A percentile compares a stretch with the other conserved stretches of the same genome.
phyloP scores from a whole-genome alignment of 257 asterid species.

The Solanum ossicruentum region DNA sequence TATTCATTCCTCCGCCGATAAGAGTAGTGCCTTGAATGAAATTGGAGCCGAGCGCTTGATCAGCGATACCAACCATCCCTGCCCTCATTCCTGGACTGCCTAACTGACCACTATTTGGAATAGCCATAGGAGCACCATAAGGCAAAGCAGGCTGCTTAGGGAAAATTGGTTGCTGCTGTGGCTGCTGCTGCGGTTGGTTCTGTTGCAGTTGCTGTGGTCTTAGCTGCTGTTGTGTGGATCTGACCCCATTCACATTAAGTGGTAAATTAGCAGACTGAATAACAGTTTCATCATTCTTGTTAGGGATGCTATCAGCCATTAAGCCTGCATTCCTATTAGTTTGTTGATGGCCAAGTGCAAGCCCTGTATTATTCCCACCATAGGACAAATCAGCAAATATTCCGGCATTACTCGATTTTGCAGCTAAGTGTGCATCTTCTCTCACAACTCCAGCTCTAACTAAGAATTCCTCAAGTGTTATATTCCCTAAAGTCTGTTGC shows the following conservation, averaged over 20 bases:
- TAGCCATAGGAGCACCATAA: constrained; percentile 41
- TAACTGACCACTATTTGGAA: constrained; percentile 26
- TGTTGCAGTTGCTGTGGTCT: constrained; percentile 13
- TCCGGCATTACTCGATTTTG: constrained; percentile 19
- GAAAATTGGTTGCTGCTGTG: constrained; percentile 35
- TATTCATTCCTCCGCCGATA: constrained; percentile 40
- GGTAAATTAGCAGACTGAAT: constrained; percentile 33
- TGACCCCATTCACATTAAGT: constrained; percentile 41
- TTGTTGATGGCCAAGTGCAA: constrained; percentile 42
- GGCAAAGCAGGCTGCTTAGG: constrained; percentile 53
- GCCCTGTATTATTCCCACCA: constrained; percentile 15
- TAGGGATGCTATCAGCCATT: constrained; percentile 23
- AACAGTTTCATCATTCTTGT: constrained; percentile 24
- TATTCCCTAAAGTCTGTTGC: constrained; percentile 71
- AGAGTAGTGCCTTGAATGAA: constrained; percentile 30
- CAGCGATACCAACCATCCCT: constrained; percentile 40
- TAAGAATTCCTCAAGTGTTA: constrained; percentile 86
- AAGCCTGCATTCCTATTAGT: constrained; percentile 22
- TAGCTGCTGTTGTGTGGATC: constrained; percentile 29
- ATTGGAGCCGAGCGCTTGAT: constrained; percentile 22
- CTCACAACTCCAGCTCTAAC: constrained; percentile 75
- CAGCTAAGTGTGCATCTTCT: constrained; percentile 52
- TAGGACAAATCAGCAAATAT: constrained; percentile 31
- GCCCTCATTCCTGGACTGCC: constrained; percentile 35
- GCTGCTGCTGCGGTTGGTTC: constrained; percentile 19